Conservation (phyloP, 2,329 filamentous ascomycete species). For the Sclerotinia nivalis region DNA sequence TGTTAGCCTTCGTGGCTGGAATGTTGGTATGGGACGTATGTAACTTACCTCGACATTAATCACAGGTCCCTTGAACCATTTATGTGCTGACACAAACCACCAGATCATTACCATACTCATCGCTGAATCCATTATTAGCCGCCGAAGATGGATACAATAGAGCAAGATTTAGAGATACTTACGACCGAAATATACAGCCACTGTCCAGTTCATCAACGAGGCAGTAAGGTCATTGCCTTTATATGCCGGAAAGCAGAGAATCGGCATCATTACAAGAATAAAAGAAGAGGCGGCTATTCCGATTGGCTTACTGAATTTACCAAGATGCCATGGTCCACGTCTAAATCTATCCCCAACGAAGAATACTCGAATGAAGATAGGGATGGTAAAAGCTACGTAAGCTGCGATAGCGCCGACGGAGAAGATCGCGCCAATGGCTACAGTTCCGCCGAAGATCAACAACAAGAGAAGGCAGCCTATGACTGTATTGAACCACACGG, state of each 20-base stretch:
- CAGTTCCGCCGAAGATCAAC: constrained; percentile 60
- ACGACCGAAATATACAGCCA: constrained; percentile 58
- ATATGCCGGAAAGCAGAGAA: constrained; percentile 61
- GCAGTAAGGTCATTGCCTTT: constrained; percentile 54
- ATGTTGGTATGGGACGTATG: constrained; percentile 17
- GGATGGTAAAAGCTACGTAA: constrained; percentile 59
- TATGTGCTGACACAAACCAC: constrained; percentile 61
- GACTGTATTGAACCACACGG: constrained; percentile 62
- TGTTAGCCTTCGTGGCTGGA: constrained; percentile 26
- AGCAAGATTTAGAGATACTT: constrained; percentile 25
- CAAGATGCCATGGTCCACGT: constrained; percentile 65
- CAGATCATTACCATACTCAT: constrained; percentile 58
- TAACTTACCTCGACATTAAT: constrained; percentile 55
- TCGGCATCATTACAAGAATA: constrained; percentile 65
- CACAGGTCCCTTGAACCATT: constrained; percentile 67
- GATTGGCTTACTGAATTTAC: constrained; percentile 57
- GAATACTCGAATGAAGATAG: constrained; percentile 57
- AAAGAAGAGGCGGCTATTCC: constrained; percentile 57
- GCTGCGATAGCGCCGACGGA: constrained; percentile 66
- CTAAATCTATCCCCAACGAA: constrained; percentile 63
- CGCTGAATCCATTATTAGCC: constrained; percentile 28
- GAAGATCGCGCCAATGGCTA: constrained; percentile 65
- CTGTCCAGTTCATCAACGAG: constrained; percentile 64
- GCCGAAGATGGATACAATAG: constrained; percentile 18
- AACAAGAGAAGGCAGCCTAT: constrained; percentile 60